A percentile compares a stretch with the other conserved stretches of the same genome.
Conservation (phyloP, 768 basidiomycete genomes). For the Suillus cothurnatus region DNA sequence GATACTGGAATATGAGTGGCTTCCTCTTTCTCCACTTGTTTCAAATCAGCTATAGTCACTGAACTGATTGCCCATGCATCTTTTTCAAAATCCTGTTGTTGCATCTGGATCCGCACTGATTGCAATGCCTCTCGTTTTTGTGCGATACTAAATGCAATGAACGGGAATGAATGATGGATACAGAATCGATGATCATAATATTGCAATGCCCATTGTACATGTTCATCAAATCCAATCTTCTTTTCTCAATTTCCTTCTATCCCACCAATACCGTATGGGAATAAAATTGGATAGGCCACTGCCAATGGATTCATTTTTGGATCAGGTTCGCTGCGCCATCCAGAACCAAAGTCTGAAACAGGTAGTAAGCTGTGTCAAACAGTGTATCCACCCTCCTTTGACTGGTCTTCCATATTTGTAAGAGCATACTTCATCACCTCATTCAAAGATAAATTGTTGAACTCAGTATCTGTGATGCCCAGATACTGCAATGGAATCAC, state of each 20-base stretch:
- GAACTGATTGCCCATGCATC: constrained; percentile 23
- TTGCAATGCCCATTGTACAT: constrained; percentile 32
- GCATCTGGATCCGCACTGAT: constrained; percentile 38
- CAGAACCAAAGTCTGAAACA: not conserved
- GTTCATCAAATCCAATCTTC: constrained; percentile 30
- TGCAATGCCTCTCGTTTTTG: constrained; percentile 29
- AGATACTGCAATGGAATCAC: not conserved
- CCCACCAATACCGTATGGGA: constrained; percentile 38
- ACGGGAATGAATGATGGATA: constrained; percentile 33
- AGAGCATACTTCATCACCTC: not conserved
- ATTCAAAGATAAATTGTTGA: not conserved
- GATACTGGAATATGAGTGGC: constrained; percentile 15
- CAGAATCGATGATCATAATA: constrained; percentile 34
- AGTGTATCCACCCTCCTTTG: not conserved
- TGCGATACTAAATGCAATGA: constrained; percentile 32
- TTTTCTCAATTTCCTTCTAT: constrained; percentile 26
- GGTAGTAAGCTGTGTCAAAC: not conserved
- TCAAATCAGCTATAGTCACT: constrained; percentile 32
- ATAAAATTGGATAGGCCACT: constrained; percentile 11
- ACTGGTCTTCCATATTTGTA: not conserved
- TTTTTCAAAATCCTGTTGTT: constrained; percentile 20
- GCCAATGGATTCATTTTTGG: not conserved
- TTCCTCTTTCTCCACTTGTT: constrained; percentile 40
- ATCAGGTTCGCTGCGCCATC: not conserved
- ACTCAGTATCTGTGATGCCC: not conserved